These are phyloP conservation scores for Lecanicillium sp. DNA, from an alignment of 2,329 filamentous ascomycete genomes.

Conservation along the genomic window DNA sequence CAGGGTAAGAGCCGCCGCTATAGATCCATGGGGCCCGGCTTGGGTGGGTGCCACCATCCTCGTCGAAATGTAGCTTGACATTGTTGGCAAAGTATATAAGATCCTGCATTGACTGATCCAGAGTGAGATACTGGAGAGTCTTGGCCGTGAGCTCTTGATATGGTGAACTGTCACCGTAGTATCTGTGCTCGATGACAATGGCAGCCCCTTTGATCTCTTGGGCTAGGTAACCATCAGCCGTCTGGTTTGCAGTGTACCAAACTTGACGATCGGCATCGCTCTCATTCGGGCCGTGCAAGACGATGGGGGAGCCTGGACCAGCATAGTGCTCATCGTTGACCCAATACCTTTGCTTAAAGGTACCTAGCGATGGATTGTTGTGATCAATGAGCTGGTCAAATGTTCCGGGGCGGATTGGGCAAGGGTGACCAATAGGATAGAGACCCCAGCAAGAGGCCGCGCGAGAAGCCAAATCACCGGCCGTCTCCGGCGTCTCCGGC, in stretches of 20 bases:
- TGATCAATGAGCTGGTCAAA: constrained; percentile 55
- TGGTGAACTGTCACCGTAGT: constrained; percentile 70
- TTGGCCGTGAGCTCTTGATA: constrained; percentile 54
- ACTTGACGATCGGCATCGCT: constrained; percentile 49
- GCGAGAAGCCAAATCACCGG: not conserved
- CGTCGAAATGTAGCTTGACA: constrained; percentile 59
- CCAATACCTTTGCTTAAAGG: constrained; percentile 69
- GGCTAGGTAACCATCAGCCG: constrained; percentile 58
- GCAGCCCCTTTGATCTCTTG: constrained; percentile 63
- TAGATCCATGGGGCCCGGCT: constrained; percentile 61
- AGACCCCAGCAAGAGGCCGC: constrained; percentile 1
- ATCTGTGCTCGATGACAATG: constrained; percentile 75
- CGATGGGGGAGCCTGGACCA: constrained; percentile 67
- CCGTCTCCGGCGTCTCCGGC: not conserved
- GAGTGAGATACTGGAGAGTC: constrained; percentile 68
- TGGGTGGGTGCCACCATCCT: constrained; percentile 55
- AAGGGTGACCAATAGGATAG: not conserved
- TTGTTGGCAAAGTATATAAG: constrained; percentile 68
- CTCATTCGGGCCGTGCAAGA: constrained; percentile 62
- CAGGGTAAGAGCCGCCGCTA: constrained; percentile 75
- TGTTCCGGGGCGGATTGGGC: constrained; percentile 8
- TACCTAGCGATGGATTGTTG: constrained; percentile 42
- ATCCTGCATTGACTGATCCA: constrained; percentile 71
- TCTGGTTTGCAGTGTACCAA: constrained; percentile 62
- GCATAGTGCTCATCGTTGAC: constrained; percentile 69